Percentiles rank a stretch among this genome's conserved stretches.
phyloP scores from a whole-genome alignment of 2,329 filamentous ascomycete species.

The Ophiocordyceps polyrhachis-furcata region DNA sequence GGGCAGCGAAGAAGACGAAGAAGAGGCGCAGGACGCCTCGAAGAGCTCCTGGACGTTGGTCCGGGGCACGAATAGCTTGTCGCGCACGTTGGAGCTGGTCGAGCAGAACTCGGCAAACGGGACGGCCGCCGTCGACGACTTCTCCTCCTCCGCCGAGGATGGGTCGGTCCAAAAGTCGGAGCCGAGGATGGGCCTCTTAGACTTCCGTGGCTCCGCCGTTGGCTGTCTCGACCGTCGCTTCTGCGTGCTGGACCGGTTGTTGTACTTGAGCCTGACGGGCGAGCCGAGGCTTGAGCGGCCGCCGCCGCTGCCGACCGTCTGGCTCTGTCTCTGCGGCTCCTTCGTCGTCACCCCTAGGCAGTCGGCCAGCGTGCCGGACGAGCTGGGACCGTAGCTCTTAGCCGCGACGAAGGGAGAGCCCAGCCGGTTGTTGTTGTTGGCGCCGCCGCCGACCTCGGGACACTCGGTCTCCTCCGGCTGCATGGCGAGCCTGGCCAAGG shows the following conservation, averaged over 20 bases:
- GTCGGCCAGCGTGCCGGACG: constrained; percentile 28
- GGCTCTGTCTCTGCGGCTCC: constrained; percentile 22
- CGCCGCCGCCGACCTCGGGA: background rate
- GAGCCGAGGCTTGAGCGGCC: constrained; percentile 32
- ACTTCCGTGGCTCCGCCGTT: constrained; percentile 25
- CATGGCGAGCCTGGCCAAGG: constrained; percentile 39
- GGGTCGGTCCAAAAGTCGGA: constrained; percentile 35
- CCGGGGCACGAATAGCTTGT: constrained; percentile 22
- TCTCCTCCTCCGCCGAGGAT: constrained; percentile 10
- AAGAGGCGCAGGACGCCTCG: constrained; percentile 10
- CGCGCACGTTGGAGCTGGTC: constrained; percentile 12
- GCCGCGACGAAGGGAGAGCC: constrained; percentile 37
- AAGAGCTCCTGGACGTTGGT: constrained; percentile 23
- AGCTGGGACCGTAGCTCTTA: constrained; percentile 43
- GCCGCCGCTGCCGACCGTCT: constrained; percentile 33
- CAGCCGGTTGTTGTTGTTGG: constrained; percentile 16
- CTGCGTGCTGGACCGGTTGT: constrained; percentile 33
- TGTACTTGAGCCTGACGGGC: constrained; percentile 30
- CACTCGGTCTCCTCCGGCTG: constrained; percentile 5
- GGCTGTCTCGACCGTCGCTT: constrained; percentile 33
- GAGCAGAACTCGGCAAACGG: constrained; percentile 16
- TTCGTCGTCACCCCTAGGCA: constrained; percentile 13
- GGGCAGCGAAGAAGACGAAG: background rate
- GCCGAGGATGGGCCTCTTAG: constrained; percentile 34
- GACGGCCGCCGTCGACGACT: constrained; percentile 5